Evolutionary conservation across 495 filamentous ascomycete species (phyloP), one percentile per base, ranked within the genome.

Genomic region (Monascus purpureus): DNA sequence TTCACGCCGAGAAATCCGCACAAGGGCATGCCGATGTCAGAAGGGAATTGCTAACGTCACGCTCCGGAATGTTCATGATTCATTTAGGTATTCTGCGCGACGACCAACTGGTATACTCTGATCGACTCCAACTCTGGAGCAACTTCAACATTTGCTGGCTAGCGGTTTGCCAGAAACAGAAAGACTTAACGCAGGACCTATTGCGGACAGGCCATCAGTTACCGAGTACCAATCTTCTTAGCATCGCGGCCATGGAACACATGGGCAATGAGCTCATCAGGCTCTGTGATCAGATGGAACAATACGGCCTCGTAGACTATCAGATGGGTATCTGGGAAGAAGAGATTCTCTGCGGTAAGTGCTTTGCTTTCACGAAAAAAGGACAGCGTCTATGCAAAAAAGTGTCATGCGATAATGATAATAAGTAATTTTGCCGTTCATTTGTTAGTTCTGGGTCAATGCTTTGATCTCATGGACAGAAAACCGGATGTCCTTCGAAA

Each of bases 91-190:
- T 82, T 46, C 60, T 75, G 32, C 71, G 70, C 34, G 90, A 97
- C 58, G 77, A 94, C 41, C 70, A 78, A 36, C 55, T 63, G 28
- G 59, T 81, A 19, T 71, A 87, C 42, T 50, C 59, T 19, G 74
- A 85, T 35, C 72, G 82, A 29, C 66, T 92, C 39, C 71, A 75
- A 48, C 63, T 96, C 18, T 97, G 90, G 90, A 77, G 77, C 43
- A 80, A 95, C 42, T 94, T 96, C 63, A 96, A 97, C 50, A 70
- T 79, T 31, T 90, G 84, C 41, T 97, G 90, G 90, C 72, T 96
- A 20, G 73, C 80, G 3, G 58, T 90, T 13, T 76, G 88, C 29
- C 84, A 93, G 47, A 78, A 72, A 41, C 86, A 97, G 48, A 85
- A 82, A 47, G 83, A 93, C 32, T 58, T 88, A 63, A 67, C 65